Evolutionary conservation across 345 rosid species (phyloP), one percentile per base, ranked within the genome.

Genomic region (Citrus trifoliata): DNA sequence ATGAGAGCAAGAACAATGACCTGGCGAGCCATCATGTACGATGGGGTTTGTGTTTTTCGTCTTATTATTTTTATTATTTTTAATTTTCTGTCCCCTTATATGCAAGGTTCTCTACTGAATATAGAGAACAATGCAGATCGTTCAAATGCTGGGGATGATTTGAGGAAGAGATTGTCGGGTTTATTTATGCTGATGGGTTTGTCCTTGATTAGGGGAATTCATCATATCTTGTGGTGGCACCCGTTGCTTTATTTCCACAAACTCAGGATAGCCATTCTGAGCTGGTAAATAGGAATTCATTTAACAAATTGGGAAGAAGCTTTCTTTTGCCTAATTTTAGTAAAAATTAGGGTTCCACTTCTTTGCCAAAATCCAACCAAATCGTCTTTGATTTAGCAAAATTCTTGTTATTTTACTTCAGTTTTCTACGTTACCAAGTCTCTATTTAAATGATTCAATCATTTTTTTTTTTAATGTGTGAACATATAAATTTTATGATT

Each of bases 1-100:
- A 88, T 30, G 18, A 89, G 81, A 28, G 83, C 78, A 55, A 88
- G 67, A 81, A 78, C 42, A 63, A 81, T 2, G 71, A 81, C 27
- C 56, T 84, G 68, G 28, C 85, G 80, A 25, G 86, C 88, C 91
- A 90, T 90, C 51, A 46, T 82, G 7, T 62, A 37, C 81, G 7
- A 33, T 13, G 30, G n/a, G 5, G n/a, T 32, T 55, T 28, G 22
- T 18, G 2, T 46, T 60, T 10, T 5, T 0, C 62, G 80, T 14
- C 0, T 59, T 67, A 38, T 3, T 22, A 71, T 35, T 6, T 51
- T 21, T 32, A 18, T 33, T 30, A 30, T 32, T 1, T 79, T 78
- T 35, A 0, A 77, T 83, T 62, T 48, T 58, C 78, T 10, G 28
- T 6, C 69, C 69, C 69, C 40, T 40, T 46, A 21, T 40, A 25